Base-by-base conservation (phyloP, 1,284 basidiomycete genomes). In the Ceratobasidium sp. region DNA sequence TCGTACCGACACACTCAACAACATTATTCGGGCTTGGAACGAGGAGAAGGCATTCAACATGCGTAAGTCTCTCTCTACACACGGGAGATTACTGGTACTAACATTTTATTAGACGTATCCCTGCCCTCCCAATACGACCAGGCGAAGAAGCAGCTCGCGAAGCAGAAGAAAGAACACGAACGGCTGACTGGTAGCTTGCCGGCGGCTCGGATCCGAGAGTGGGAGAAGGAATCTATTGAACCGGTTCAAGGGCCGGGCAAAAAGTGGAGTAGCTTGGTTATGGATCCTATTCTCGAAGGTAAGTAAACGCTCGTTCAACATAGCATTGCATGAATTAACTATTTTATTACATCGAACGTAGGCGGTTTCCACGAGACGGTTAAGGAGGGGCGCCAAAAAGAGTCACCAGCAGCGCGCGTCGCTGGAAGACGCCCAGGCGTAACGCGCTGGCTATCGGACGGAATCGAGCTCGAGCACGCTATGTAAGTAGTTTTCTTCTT, bases 191-290 rank as follows among this genome's bases (percentile, higher is more conserved):
- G 5, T 8, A 33, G 33, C 24, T 29, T 64, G 14, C 62, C 22
- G 14, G 47, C 27, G 14, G 17, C 47, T 27, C 24, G 11, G 36
- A 24, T 44, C 27, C 7, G 19, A 15, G 44, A n/a, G 14, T 64
- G 62, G 62, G 33, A 24, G n/a, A 47, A 64, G 31, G 62, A 64
- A 47, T 64, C 62, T 4, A 64, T 64, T 17, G 45, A 64, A 47
- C 62, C 62, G 19, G 15, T 22, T n/a, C 3, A 64, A 22, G n/a
- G 9, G 6, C 3, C 36, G 31, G 50, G 27, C 45, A 47, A 47
- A 15, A 15, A 29, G 14, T 64, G 62, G 62, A 47, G 15, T 15
- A 64, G 62, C 45, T 22, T 44, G 7, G n/a, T 64, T 11, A 15
- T 47, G 4, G 44, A 41, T 33, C 33, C 62, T 22, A 29, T 64